These are phyloP conservation scores for Mallotus nudiflorus DNA, from an alignment of 345 rosid genomes.

Conservation along the genomic window DNA sequence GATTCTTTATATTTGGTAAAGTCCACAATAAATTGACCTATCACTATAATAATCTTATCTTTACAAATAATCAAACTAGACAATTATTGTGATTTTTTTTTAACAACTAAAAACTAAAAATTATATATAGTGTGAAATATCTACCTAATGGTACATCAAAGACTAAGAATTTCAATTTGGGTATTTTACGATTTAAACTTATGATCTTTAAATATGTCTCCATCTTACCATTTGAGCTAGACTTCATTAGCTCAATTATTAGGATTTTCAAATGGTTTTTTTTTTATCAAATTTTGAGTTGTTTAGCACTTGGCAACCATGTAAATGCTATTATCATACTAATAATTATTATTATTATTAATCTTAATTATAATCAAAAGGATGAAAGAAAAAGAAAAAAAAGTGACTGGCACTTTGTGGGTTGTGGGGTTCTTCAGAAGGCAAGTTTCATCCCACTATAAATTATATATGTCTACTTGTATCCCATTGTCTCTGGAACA, in stretches of 20 bases:
- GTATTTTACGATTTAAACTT: no score
- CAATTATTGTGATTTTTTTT: not conserved
- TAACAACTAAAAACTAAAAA: no score
- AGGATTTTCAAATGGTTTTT: no score
- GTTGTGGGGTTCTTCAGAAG: not conserved
- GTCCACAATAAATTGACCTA: not conserved
- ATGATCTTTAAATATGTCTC: no score
- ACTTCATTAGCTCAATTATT: no score
- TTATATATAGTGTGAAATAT: no score
- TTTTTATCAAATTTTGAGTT: no score
- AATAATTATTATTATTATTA: no score
- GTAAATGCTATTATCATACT: not conserved
- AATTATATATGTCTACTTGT: not conserved
- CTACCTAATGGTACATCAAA: no score
- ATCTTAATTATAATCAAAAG: no score
- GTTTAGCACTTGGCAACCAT: not conserved
- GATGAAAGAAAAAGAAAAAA: not conserved
- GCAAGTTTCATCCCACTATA: not conserved
- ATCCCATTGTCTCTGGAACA: not conserved
- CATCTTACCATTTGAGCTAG: no score
- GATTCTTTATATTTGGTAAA: not conserved
- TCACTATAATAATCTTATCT: not conserved
- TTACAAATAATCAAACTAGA: constrained; percentile 2
- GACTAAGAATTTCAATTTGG: no score
- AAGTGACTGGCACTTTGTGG: not conserved